These are phyloP conservation scores for Boeremia exigua DNA, from an alignment of 2,329 filamentous ascomycete species.

Conservation along the genomic window DNA sequence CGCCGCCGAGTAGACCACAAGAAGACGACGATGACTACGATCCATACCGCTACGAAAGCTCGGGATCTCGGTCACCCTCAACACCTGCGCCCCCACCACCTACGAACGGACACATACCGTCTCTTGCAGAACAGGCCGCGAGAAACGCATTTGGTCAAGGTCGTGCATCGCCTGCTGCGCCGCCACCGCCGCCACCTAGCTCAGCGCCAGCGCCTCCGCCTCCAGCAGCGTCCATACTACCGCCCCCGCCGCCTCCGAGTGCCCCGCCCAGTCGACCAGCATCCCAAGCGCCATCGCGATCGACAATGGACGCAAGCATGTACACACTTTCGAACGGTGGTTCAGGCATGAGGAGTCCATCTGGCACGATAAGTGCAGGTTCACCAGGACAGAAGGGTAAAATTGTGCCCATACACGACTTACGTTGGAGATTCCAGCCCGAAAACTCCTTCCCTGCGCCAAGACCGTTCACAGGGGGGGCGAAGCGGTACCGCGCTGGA, in stretches of 20 bases:
- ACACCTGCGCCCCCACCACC: constrained; percentile 60
- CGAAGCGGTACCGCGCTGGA: constrained; percentile 84
- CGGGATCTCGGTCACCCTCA: constrained; percentile 28
- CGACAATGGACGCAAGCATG: constrained; percentile 75
- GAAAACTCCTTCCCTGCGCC: constrained; percentile 85
- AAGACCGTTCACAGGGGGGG: constrained; percentile 75
- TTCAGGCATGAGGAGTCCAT: constrained; percentile 29
- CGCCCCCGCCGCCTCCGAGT: constrained; percentile 38
- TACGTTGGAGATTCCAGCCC: constrained; percentile 84
- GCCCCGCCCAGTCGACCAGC: constrained; percentile 38
- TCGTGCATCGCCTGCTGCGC: constrained; percentile 49
- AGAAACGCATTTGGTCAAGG: constrained; percentile 60
- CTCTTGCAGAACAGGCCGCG: constrained; percentile 65
- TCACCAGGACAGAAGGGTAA: constrained; percentile 34
- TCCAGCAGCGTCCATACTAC: constrained; percentile 55
- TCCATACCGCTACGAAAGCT: constrained; percentile 52
- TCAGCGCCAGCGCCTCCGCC: constrained; percentile 57
- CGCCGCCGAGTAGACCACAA: constrained; percentile 47
- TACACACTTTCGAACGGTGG: constrained; percentile 66
- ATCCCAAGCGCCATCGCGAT: constrained; percentile 57
- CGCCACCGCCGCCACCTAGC: constrained; percentile 51
- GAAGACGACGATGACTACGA: constrained; percentile 38
- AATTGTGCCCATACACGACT: constrained; percentile 71
- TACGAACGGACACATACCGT: constrained; percentile 51
- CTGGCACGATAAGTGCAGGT: constrained; percentile 25